Conservation (phyloP, 2,329 filamentous ascomycete genomes). For the Pseudogymnoascus sp. region DNA sequence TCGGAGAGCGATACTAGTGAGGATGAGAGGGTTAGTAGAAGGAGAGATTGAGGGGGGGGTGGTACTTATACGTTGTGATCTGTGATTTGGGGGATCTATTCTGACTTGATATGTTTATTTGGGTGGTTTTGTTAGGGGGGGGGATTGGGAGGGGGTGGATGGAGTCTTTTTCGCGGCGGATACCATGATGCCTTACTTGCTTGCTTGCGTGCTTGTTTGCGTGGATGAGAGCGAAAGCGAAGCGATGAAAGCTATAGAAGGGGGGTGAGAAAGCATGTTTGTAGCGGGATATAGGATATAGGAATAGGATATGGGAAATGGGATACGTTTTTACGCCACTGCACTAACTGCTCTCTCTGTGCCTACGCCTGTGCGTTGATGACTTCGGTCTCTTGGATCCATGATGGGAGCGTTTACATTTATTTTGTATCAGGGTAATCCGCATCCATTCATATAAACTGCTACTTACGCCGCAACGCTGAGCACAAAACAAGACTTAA, state of each 20-base stretch:
- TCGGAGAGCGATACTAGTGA: conserved; percentile 21
- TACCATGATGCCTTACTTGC: neutral
- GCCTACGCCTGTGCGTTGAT: too few relatives aligned
- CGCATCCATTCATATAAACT: conserved; percentile 3
- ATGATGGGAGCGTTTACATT: neutral
- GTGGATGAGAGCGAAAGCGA: neutral
- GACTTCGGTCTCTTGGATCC: too few relatives aligned
- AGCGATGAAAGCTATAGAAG: neutral
- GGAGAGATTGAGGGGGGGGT: neutral
- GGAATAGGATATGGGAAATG: neutral
- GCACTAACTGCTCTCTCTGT: neutral
- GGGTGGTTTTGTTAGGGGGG: neutral
- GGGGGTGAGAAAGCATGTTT: neutral
- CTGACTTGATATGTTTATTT: neutral
- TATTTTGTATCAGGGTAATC: neutral
- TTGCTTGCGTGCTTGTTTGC: neutral
- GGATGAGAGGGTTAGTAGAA: conserved; percentile 10
- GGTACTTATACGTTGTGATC: neutral
- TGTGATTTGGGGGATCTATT: neutral
- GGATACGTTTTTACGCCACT: neutral
- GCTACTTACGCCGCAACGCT: neutral
- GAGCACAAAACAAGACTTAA: neutral
- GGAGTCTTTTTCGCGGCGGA: neutral
- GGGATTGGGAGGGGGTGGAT: neutral
- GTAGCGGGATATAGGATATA: neutral